Evolutionary conservation across 2,329 filamentous ascomycete genomes (phyloP).

Genomic region (Aspergillus sp.): DNA sequence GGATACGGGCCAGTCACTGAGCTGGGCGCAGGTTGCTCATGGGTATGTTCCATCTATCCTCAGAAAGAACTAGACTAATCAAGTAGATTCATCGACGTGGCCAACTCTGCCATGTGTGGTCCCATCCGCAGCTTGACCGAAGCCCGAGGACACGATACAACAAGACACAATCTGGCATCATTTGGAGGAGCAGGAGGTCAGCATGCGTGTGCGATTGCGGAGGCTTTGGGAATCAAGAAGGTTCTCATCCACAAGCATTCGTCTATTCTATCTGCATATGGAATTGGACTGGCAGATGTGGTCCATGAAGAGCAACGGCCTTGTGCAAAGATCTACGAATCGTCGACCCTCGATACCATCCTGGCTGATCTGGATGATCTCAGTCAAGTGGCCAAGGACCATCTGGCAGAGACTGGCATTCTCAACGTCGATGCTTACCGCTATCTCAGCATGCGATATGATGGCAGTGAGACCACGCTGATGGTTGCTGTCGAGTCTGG

Average conservation of each 20-base stretch:
- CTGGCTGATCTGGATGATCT: not conserved
- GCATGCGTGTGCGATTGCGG: conserved; percentile 85
- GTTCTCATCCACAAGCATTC: conserved; percentile 84
- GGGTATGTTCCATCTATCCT: conserved; percentile 39
- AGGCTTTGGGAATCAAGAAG: conserved; percentile 73
- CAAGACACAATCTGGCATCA: conserved; percentile 76
- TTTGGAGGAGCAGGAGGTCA: conserved; percentile 89
- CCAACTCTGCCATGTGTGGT: conserved; percentile 85
- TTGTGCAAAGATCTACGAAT: not conserved
- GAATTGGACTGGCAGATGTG: conserved; percentile 85
- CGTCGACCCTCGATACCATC: not conserved
- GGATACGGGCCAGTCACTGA: conserved; percentile 56
- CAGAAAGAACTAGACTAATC: not conserved
- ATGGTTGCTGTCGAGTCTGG: conserved; percentile 17
- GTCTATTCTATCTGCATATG: conserved; percentile 83
- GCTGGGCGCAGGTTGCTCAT: conserved; percentile 76
- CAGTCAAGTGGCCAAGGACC: not conserved
- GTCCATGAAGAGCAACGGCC: conserved; percentile 78
- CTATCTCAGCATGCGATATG: not conserved
- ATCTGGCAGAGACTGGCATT: not conserved
- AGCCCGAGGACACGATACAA: conserved; percentile 82
- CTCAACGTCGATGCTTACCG: not conserved
- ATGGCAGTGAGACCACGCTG: not conserved
- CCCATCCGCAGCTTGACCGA: conserved; percentile 87
- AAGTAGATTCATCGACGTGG: conserved; percentile 68